Percentiles rank a stretch among this genome's conserved stretches.
phyloP scores from a whole-genome alignment of 257 asterid genomes.

The Phtheirospermum japonicum region DNA sequence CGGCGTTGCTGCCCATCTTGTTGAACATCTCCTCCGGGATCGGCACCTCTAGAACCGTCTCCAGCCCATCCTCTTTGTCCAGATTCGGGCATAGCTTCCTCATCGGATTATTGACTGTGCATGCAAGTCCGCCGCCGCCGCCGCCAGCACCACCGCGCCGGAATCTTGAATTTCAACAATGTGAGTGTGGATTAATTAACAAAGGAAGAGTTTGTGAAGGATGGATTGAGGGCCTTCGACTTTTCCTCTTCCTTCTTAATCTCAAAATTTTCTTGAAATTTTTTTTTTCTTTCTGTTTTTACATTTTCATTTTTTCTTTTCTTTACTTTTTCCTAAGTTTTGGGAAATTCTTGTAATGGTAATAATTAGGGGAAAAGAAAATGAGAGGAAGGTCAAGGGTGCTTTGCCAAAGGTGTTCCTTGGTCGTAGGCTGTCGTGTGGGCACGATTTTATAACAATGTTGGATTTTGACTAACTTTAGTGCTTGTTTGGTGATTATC shows the following conservation, averaged over 20 bases:
- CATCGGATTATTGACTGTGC: slow-evolving; percentile 24
- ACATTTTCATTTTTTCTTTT: slow-evolving; percentile 11
- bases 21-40: slow-evolving; percentile 82
- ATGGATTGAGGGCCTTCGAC: slow-evolving; percentile 19
- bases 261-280: background rate
- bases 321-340: background rate
- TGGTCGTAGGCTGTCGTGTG: slow-evolving; percentile 38
- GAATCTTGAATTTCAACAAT: slow-evolving; percentile 3
- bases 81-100: slow-evolving; percentile 60
- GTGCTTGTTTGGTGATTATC: no score
- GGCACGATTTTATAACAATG: slow-evolving; percentile 24
- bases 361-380: background rate
- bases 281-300: background rate
- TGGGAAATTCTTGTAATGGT: background rate
- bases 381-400: slow-evolving; percentile 20
- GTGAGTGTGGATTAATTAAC: background rate
- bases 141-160: slow-evolving; percentile 21
- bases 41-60: slow-evolving; percentile 87
- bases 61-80: slow-evolving; percentile 64
- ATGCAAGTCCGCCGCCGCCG: slow-evolving; percentile 21
- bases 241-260: slow-evolving; percentile 15
- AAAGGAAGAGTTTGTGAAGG: slow-evolving; percentile 28
- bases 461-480: background rate
- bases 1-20: slow-evolving; percentile 65
- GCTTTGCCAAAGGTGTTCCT: slow-evolving; percentile 36